Conservation (phyloP, 2,329 filamentous ascomycete genomes). For the Talaromyces sp. region DNA sequence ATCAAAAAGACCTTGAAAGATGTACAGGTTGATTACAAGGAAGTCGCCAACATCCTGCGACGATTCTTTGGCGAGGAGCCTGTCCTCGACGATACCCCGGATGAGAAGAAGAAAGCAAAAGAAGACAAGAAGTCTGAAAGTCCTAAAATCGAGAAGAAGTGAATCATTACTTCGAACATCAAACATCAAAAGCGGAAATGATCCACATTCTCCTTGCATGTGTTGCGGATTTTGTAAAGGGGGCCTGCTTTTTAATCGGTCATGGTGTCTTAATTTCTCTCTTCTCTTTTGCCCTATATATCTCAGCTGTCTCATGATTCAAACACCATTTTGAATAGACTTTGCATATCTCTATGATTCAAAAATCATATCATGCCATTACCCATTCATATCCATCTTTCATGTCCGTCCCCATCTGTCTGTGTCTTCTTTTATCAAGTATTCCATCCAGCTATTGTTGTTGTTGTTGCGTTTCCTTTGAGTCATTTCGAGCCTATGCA, state of each 20-base stretch:
- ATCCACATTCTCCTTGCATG: neutral
- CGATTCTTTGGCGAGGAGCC: slow-evolving; percentile 61
- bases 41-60: slow-evolving; percentile 67
- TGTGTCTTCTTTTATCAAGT: neutral
- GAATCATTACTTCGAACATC: neutral
- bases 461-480: neutral
- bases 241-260: neutral
- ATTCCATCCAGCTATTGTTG: neutral
- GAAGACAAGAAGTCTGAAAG: slow-evolving; percentile 5
- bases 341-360: slow-evolving; percentile 20
- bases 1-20: slow-evolving; percentile 67
- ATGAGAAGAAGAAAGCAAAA: neutral
- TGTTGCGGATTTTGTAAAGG: neutral
- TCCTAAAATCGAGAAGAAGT: slow-evolving; percentile 14
- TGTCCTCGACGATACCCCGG: neutral
- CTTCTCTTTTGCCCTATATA: slow-evolving; percentile 19
- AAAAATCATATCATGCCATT: neutral
- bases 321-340: slow-evolving; percentile 22
- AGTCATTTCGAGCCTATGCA: slow-evolving; percentile 20
- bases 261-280: slow-evolving; percentile 9
- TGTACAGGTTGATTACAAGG: slow-evolving; percentile 73
- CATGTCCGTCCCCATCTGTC: neutral
- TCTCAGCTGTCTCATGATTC: slow-evolving; percentile 9
- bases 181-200: neutral
- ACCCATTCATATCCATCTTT: neutral